Base-by-base conservation (phyloP, 306 rosid species). In the Malus sieversii region DNA sequence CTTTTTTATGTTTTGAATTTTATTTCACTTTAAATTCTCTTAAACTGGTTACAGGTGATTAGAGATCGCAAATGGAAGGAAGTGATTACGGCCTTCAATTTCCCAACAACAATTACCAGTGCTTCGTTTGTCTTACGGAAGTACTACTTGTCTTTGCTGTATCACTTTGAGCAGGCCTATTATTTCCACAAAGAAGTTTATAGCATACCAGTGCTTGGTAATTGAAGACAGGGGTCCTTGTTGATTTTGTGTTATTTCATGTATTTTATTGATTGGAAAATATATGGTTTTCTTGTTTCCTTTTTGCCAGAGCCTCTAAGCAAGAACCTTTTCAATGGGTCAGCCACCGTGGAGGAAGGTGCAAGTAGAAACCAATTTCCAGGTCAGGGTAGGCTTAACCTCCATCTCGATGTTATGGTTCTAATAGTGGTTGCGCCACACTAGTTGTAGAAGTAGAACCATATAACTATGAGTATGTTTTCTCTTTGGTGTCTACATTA, bases 111-210 rank as follows among this genome's bases (percentile, higher is more conserved):
- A 63, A 81, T 91, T 75, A 89, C 95, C 12, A 90, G 91, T 2
- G 91, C 87, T 19, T 93, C 98, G 48, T 93, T 89, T 81, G 89
- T 87, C 70, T 81, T 93, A 59, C 83, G 98, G 68, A 93, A 84
- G 82, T 85, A 83, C 84, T 93, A 91, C 75, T 81, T 74, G 30
- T 89, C 96, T 3, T 77, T 91, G 89, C 93, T 93, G 68, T 91
- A 84, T 85, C 89, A 88, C 82, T 93, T 90, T 30, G 98, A 91
- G 93, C 98, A 93, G 86, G 92, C 80, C 68, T 91, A 93, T 81
- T 90, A 84, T 82, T 82, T 93, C 84, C 84, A 76, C 73, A 89
- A 80, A 82, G 87, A 86, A 82, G 86, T 68, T 29, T 75, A 78
- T 81, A 80, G 84, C 60, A 14, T 75, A 73, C 61, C 77, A 67